phyloP scores from a whole-genome alignment of 2,329 filamentous ascomycete species.

The Curvularia sp. region DNA sequence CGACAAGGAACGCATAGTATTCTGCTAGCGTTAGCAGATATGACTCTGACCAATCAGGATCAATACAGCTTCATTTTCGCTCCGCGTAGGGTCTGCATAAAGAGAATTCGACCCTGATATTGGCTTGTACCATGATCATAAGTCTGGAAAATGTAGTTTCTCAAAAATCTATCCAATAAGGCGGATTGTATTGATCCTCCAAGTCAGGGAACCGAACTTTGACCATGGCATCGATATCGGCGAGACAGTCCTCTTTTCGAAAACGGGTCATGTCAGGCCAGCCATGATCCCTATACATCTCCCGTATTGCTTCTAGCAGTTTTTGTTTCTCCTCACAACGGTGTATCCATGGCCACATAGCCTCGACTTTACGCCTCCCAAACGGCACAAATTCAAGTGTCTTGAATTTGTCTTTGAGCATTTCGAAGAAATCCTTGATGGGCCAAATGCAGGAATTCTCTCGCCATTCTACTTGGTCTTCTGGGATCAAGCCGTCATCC shows the following conservation, averaged over 20 bases:
- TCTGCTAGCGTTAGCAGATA: too few relatives aligned
- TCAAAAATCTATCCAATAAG: neutral
- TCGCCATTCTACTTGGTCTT: slow-evolving; percentile 19
- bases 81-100: too few relatives aligned
- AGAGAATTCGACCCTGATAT: too few relatives aligned
- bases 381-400: slow-evolving; percentile 19
- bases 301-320: slow-evolving; percentile 8
- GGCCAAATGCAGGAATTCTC: slow-evolving; percentile 12
- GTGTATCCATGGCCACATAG: neutral
- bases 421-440: slow-evolving; percentile 23
- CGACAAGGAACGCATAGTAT: too few relatives aligned
- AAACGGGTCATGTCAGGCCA: slow-evolving; percentile 16
- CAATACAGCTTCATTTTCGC: too few relatives aligned
- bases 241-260: slow-evolving; percentile 15
- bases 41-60: too few relatives aligned
- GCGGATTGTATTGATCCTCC: neutral
- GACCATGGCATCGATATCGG: neutral
- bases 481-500: neutral
- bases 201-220: neutral
- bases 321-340: neutral
- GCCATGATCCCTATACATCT: slow-evolving; percentile 19
- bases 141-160: too few relatives aligned
- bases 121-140: too few relatives aligned
- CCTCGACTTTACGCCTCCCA: neutral
- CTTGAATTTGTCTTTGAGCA: slow-evolving; percentile 16